Evolutionary conservation across 2,329 filamentous ascomycete species (phyloP), one percentile per base, ranked within the genome.

Genomic region (Ramularia endophylla): DNA sequence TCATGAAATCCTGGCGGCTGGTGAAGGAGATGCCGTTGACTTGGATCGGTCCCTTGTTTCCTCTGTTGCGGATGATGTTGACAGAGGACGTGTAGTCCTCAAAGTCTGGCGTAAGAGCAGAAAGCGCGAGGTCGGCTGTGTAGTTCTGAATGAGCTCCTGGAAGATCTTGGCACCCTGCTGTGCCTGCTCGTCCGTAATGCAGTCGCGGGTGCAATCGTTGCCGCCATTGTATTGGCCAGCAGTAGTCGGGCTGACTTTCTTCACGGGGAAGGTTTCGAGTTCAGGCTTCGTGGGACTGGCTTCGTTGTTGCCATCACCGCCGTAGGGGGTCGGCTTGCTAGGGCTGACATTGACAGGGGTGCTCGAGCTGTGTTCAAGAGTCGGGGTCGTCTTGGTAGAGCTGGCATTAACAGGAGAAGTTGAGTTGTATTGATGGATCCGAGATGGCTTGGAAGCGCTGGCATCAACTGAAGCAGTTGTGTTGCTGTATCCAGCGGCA

Each of bases 31-130:
- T 31, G 18, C 40, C 52, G 36, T 54, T 53, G 39, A 57, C 52
- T 16, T 43, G 45, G 36, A 51, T 51, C 5, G 55, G 55, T 9
- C 41, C 46, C 19, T 51, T 44, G 34, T 49, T 54, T 17, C 55
- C 55, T 16, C 49, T 46, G 46, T 57, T 57, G 44, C 50, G 50
- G 45, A 57, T 54, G 48, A 57, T 59, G 44, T 57, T 58, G 46
- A 58, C 57, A 13, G 55, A 53, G 34, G 54, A 54, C 8, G 54
- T 50, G 40, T 56, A 57, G 47, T 60, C 57, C 41, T 54, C 41
- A 35, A 58, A 60, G 51, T 58, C 55, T 28, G 51, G 51, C 12
- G 56, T 55, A 8, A 60, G 51, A 6, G 52, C 50, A 13, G 51
- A 49, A 13, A 55, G 47, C 1, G 57, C 57, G 18, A 57, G 48